A percentile compares a stretch with the other conserved stretches of the same genome.
Conservation (phyloP, 768 basidiomycete genomes). For the Stropharia rugosoannulata region DNA sequence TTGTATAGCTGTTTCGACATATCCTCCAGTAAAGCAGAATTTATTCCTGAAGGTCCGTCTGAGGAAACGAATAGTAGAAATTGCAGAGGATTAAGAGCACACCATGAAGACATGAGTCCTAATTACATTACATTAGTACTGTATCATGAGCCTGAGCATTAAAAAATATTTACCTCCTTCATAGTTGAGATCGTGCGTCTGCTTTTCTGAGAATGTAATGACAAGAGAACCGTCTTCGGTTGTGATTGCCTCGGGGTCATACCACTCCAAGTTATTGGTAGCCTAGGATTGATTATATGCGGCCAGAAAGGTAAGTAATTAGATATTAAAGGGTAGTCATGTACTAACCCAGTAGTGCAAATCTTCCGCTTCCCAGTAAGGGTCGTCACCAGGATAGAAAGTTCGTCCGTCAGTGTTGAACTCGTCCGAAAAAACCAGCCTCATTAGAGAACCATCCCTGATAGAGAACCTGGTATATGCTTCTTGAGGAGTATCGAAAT, state of each 20-base stretch:
- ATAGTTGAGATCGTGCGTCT: conserved; percentile 72
- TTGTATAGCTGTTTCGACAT: conserved; percentile 64
- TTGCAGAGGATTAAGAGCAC: conserved; percentile 26
- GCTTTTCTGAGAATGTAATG: conserved; percentile 67
- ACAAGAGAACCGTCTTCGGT: conserved; percentile 74
- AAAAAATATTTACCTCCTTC: conserved; percentile 49
- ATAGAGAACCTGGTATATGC: conserved; percentile 55
- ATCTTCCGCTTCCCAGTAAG: conserved; percentile 80
- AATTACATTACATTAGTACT: conserved; percentile 11
- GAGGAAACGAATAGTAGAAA: conserved; percentile 40
- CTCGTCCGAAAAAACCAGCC: conserved; percentile 79
- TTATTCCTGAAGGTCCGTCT: conserved; percentile 63
- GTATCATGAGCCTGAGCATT: conserved; percentile 53
- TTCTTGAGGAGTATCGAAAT: conserved; percentile 55
- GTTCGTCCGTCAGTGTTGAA: conserved; percentile 74
- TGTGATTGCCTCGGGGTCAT: conserved; percentile 75
- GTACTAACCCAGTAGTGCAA: conserved; percentile 71
- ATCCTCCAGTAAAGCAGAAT: conserved; percentile 91
- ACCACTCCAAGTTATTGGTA: conserved; percentile 84
- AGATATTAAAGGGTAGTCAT: no score
- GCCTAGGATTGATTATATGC: conserved; percentile 27
- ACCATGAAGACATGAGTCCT: conserved; percentile 63
- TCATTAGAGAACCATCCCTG: conserved; percentile 53
- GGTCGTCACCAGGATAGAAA: conserved; percentile 84
- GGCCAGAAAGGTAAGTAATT: not conserved